These are phyloP conservation scores for Hibiscus syriacus DNA, from an alignment of 345 rosid species.

Conservation along the genomic window DNA sequence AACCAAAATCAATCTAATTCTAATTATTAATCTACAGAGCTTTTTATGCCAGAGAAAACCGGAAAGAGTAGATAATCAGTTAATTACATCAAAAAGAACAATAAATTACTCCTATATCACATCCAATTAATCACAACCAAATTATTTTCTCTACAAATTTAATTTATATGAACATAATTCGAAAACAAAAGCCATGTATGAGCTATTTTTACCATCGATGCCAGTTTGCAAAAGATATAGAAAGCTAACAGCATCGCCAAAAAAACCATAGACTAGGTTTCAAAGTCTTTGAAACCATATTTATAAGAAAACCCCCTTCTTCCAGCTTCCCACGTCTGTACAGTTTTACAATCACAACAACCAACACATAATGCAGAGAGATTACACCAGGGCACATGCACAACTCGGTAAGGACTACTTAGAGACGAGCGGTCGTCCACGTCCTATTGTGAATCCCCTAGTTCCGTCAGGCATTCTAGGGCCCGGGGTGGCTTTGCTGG, in stretches of 20 bases:
- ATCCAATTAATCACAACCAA: not conserved
- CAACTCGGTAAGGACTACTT: conserved; percentile 14
- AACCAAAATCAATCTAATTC: too few relatives aligned
- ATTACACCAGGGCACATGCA: conserved; percentile 18
- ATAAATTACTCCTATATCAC: not conserved
- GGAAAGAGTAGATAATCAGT: too few relatives aligned
- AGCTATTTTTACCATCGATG: not conserved
- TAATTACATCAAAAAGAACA: not conserved
- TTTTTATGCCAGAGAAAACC: too few relatives aligned
- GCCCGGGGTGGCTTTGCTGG: conserved; percentile 78
- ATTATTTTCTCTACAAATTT: not conserved
- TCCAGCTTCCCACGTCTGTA: conserved; percentile 15
- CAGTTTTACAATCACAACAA: not conserved
- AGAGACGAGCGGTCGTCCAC: conserved; percentile 50
- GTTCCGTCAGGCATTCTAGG: conserved; percentile 99
- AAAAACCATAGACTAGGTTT: not conserved
- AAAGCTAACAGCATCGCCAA: not conserved
- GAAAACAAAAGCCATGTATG: not conserved
- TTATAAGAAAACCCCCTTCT: not conserved
- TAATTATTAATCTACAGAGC: too few relatives aligned
- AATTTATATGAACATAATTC: not conserved
- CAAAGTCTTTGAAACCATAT: not conserved
- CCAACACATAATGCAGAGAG: not conserved
- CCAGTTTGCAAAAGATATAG: not conserved
- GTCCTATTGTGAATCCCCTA: conserved; percentile 84